Evolutionary conservation across 2,329 filamentous ascomycete species (phyloP).

Genomic region (Calonectria pseudoreteaudii): DNA sequence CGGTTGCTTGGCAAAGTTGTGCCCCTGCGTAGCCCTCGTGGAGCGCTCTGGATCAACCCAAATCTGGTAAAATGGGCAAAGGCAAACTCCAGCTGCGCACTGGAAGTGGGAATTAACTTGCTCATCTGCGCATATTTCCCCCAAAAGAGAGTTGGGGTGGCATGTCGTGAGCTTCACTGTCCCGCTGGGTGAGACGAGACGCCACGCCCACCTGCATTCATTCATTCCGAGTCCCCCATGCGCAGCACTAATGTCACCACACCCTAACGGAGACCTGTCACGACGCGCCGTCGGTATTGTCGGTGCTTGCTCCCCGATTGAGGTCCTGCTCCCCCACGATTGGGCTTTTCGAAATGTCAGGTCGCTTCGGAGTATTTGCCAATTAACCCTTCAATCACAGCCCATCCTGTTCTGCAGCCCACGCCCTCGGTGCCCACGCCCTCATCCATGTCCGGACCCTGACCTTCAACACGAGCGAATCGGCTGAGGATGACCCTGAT

Average conservation of each 20-base stretch:
- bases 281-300: conserved; percentile 31
- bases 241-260: conserved; percentile 21
- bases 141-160: conserved; percentile 28
- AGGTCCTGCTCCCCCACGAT: conserved; percentile 27
- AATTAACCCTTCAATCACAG: conserved; percentile 44
- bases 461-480: conserved; percentile 22
- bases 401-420: conserved; percentile 8
- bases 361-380: conserved; percentile 16
- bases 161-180: conserved; percentile 34
- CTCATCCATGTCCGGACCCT: conserved; percentile 25
- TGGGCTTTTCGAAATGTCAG: conserved; percentile 28
- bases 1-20: background rate
- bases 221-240: conserved; percentile 34
- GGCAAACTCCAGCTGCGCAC: background rate
- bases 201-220: conserved; percentile 26
- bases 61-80: conserved; percentile 22
- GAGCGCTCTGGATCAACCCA: conserved; percentile 6
- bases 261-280: conserved; percentile 23
- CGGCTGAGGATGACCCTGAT: conserved; percentile 25
- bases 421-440: conserved; percentile 3
- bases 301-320: conserved; percentile 27
- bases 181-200: conserved; percentile 21
- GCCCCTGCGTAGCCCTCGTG: background rate
- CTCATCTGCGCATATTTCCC: conserved; percentile 13
- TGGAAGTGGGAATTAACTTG: conserved; percentile 24